Percentiles rank a stretch among this genome's conserved stretches.
Evolutionary conservation across 306 rosid species (phyloP).

Genomic region (Ammopiptanthus mongolicus): DNA sequence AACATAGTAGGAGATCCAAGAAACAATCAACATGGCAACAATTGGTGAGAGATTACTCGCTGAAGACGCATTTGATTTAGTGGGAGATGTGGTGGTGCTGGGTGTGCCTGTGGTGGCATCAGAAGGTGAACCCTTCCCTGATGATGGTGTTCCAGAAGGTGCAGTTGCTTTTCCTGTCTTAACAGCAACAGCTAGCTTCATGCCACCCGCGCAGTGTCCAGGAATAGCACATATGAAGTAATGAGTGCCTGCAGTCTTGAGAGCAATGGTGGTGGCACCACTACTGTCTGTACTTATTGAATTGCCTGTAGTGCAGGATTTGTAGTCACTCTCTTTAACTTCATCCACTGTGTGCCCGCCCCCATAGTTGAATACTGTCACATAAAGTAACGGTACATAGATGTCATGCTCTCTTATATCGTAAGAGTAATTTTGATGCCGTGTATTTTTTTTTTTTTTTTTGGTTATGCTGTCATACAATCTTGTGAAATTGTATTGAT

Average conservation of each 20-base stretch:
- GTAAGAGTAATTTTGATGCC: not conserved
- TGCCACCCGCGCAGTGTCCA: conserved; percentile 77
- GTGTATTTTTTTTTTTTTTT: too few relatives aligned
- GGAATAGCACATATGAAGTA: conserved; percentile 60
- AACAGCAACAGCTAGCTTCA: conserved; percentile 76
- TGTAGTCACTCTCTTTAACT: conserved; percentile 68
- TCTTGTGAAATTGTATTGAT: not conserved
- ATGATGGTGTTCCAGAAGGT: conserved; percentile 26
- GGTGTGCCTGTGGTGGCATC: conserved; percentile 29
- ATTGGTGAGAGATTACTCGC: conserved; percentile 25
- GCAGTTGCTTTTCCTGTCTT: conserved; percentile 34
- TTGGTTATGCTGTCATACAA: too few relatives aligned
- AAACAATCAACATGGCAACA: conserved; percentile 23
- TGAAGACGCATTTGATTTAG: conserved; percentile 31
- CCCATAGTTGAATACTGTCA: conserved; percentile 69
- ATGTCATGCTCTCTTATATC: not conserved
- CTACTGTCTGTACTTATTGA: conserved; percentile 60
- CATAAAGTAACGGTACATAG: not conserved
- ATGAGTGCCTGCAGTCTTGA: conserved; percentile 66
- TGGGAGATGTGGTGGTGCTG: conserved; percentile 24
- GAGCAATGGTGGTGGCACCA: conserved; percentile 65
- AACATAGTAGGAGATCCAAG: conserved; percentile 26
- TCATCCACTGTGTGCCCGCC: conserved; percentile 87
- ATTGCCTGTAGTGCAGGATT: conserved; percentile 52
- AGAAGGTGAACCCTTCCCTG: conserved; percentile 33